phyloP scores from a whole-genome alignment of 2,329 filamentous ascomycete genomes.

The Neurospora sp. region DNA sequence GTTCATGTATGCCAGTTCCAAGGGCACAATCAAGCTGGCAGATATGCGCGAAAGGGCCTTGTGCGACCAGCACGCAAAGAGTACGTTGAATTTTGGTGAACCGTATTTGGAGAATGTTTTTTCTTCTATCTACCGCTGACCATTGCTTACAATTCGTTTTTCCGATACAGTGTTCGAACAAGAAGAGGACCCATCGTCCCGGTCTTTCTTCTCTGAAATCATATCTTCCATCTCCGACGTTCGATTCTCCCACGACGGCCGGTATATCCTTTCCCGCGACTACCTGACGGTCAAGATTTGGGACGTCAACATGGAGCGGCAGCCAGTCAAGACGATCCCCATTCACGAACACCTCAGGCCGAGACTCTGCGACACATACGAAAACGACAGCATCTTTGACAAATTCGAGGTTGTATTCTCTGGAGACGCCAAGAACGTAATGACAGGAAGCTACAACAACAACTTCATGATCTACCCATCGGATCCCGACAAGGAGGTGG shows the following conservation, averaged over 20 bases:
- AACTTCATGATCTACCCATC: constrained; percentile 99
- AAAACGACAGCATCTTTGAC: constrained; percentile 99
- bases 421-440: constrained; percentile 95
- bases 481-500: constrained; percentile 89
- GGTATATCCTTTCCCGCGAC: constrained; percentile 94
- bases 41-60: constrained; percentile 97
- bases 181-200: constrained; percentile 92
- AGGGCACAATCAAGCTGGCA: constrained; percentile 96
- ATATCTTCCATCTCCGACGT: constrained; percentile 99
- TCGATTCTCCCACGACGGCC: constrained; percentile 89
- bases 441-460: constrained; percentile 99
- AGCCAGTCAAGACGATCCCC: constrained; percentile 95
- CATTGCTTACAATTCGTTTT: constrained; percentile 8
- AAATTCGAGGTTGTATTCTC: constrained; percentile 99
- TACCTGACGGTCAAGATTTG: constrained; percentile 99
- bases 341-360: constrained; percentile 96
- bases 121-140: not conserved
- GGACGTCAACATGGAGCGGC: constrained; percentile 98
- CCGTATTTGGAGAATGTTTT: not conserved
- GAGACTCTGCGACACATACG: constrained; percentile 92
- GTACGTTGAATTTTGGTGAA: constrained; percentile 42
- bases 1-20: constrained; percentile 99
- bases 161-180: constrained; percentile 78
- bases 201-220: constrained; percentile 98
- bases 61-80: constrained; percentile 90